Conservation (phyloP, 371 early-diverging fungal genomes). For the Mortierella sp. region DNA sequence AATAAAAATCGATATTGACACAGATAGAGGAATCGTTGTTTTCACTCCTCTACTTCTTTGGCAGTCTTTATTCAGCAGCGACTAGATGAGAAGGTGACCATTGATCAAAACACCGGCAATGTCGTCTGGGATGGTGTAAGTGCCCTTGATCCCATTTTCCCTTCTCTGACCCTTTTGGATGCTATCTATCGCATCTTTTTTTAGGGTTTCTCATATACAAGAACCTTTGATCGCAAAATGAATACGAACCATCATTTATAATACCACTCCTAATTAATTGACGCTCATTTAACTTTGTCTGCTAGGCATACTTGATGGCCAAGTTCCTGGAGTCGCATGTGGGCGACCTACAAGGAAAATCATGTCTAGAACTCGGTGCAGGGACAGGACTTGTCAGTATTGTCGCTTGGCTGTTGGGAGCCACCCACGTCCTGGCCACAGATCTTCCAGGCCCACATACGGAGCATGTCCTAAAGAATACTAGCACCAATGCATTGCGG, state of each 20-base stretch:
- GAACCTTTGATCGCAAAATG: not conserved
- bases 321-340: conserved; percentile 41
- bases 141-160: not conserved
- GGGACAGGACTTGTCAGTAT: conserved; percentile 62
- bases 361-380: conserved; percentile 59
- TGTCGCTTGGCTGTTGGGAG: conserved; percentile 50
- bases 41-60: too few relatives aligned
- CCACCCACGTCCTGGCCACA: conserved; percentile 42
- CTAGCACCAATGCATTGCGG: conserved; percentile 12
- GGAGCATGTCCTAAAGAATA: conserved; percentile 44
- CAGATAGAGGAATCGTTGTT: too few relatives aligned
- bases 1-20: too few relatives aligned
- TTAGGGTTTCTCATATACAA: not conserved
- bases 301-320: conserved; percentile 53
- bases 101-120: conserved; percentile 62
- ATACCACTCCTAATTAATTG: not conserved
- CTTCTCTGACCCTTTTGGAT: not conserved
- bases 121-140: conserved; percentile 62
- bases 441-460: conserved; percentile 51
- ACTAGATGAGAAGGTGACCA: conserved; percentile 47
- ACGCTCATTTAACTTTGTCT: not conserved
- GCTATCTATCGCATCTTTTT: not conserved
- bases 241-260: too few relatives aligned
- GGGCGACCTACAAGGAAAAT: conserved; percentile 38
- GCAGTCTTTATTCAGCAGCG: conserved; percentile 49